Conservation (phyloP, 2,329 filamentous ascomycete species). For the Huntiella abstrusa region DNA sequence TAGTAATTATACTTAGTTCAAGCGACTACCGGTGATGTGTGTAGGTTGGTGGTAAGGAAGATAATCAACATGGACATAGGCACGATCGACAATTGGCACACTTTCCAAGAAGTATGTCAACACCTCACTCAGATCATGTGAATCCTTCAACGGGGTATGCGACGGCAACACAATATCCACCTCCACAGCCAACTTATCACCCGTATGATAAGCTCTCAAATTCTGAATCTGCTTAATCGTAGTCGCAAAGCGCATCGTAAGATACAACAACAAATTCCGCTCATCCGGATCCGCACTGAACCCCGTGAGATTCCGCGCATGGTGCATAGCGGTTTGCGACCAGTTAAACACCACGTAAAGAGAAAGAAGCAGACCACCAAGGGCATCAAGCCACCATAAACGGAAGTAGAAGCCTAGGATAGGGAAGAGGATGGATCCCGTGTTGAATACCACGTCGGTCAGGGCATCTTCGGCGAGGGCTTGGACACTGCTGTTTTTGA, state of each 20-base stretch:
- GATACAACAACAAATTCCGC: conserved; percentile 69
- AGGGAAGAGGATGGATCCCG: conserved; percentile 74
- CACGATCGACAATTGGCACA: conserved; percentile 57
- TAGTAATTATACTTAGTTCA: conserved; percentile 1
- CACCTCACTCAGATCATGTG: conserved; percentile 59
- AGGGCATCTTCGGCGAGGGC: conserved; percentile 43
- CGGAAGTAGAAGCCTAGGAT: conserved; percentile 56
- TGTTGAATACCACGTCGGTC: conserved; percentile 79
- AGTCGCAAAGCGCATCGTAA: conserved; percentile 84
- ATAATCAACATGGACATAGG: conserved; percentile 51
- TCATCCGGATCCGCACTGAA: conserved; percentile 64
- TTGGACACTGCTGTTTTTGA: conserved; percentile 72
- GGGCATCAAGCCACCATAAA: conserved; percentile 69
- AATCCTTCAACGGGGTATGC: conserved; percentile 55
- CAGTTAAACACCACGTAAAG: conserved; percentile 64
- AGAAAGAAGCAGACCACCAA: conserved; percentile 63
- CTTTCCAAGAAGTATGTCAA: conserved; percentile 73
- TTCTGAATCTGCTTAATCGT: conserved; percentile 75
- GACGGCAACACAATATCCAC: conserved; percentile 73
- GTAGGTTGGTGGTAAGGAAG: conserved; percentile 42
- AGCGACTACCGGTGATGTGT: conserved; percentile 24
- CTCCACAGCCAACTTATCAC: conserved; percentile 65
- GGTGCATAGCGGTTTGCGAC: conserved; percentile 52
- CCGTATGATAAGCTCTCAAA: conserved; percentile 66
- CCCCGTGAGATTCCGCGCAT: conserved; percentile 65